Conservation (phyloP, 2,329 filamentous ascomycete species). For the Daldinia sp. region DNA sequence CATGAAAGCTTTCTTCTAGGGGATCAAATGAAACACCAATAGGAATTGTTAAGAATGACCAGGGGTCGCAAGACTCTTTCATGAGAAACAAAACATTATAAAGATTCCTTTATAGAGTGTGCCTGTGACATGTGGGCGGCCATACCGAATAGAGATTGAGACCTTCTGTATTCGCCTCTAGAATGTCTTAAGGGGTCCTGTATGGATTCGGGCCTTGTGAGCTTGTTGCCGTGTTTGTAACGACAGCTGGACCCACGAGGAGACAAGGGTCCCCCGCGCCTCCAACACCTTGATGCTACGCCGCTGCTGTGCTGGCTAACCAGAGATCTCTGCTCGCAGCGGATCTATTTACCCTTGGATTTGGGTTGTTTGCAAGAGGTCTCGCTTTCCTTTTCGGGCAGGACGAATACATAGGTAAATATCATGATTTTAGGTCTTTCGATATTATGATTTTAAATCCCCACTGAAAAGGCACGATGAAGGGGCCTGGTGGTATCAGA, state of each 20-base stretch:
- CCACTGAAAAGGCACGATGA: conserved; percentile 2
- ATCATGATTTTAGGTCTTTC: conserved; percentile 17
- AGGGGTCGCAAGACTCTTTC: conserved; percentile 35
- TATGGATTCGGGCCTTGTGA: conserved; percentile 34
- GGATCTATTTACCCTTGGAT: background rate
- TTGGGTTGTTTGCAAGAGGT: background rate
- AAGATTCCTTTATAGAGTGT: conserved; percentile 27
- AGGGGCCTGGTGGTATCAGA: background rate
- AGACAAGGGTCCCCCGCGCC: conserved; percentile 29
- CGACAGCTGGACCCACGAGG: conserved; percentile 24
- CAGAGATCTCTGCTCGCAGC: background rate
- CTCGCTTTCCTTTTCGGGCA: conserved; percentile 33
- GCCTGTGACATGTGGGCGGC: conserved; percentile 35
- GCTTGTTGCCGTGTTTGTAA: conserved; percentile 13
- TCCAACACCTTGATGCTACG: conserved; percentile 17
- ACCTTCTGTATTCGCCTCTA: conserved; percentile 37
- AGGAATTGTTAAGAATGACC: conserved; percentile 33
- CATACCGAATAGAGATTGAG: conserved; percentile 27
- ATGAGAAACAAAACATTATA: conserved; percentile 30
- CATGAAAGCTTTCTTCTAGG: conserved; percentile 10
- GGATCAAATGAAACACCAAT: conserved; percentile 25
- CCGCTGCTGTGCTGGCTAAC: background rate
- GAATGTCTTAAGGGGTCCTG: conserved; percentile 28
- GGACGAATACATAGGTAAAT: conserved; percentile 18
- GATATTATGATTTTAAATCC: conserved; percentile 15